Percentiles rank a stretch among this genome's conserved stretches.
Conservation (phyloP, 176 grass and related monocot genomes). For the Dendrocalamus sinicus region DNA sequence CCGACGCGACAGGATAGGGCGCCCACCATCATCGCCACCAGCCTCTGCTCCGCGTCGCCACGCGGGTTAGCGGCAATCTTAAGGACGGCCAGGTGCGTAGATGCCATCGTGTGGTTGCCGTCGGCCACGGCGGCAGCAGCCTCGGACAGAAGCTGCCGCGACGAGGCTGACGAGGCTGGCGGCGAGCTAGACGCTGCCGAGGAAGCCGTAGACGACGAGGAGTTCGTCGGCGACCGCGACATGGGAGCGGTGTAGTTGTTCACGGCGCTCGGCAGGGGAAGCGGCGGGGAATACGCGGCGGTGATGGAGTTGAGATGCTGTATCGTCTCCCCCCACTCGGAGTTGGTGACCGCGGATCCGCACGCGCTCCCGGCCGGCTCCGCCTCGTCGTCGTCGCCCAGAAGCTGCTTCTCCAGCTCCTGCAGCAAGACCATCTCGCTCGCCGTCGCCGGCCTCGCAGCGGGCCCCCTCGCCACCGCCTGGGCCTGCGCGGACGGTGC, state of each 20-base stretch:
- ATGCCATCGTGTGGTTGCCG: conserved; percentile 51
- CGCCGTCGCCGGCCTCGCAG: conserved; percentile 11
- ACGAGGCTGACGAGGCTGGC: conserved; percentile 36
- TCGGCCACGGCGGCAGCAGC: conserved; percentile 54
- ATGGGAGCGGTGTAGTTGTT: conserved; percentile 18
- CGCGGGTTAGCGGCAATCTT: conserved; percentile 38
- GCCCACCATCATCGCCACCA: conserved; percentile 66
- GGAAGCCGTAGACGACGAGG: conserved; percentile 64
- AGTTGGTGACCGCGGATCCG: conserved; percentile 55
- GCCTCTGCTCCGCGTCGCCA: conserved; percentile 72
- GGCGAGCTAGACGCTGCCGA: conserved; percentile 74
- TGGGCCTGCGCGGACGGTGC: background rate
- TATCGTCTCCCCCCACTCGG: conserved; percentile 61
- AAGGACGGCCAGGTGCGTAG: conserved; percentile 46
- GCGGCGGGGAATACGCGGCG: background rate
- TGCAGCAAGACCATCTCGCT: conserved; percentile 53
- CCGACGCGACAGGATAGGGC: conserved; percentile 56
- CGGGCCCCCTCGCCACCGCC: background rate
- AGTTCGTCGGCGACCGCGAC: conserved; percentile 58
- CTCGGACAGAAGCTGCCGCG: conserved; percentile 67
- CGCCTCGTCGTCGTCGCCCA: conserved; percentile 62
- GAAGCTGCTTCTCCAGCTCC: conserved; percentile 73
- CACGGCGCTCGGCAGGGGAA: conserved; percentile 18
- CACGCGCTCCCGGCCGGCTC: conserved; percentile 53
- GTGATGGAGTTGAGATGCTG: conserved; percentile 51